Conservation (phyloP, 805 yeast genomes). For the Zygotorulaspora sp. region DNA sequence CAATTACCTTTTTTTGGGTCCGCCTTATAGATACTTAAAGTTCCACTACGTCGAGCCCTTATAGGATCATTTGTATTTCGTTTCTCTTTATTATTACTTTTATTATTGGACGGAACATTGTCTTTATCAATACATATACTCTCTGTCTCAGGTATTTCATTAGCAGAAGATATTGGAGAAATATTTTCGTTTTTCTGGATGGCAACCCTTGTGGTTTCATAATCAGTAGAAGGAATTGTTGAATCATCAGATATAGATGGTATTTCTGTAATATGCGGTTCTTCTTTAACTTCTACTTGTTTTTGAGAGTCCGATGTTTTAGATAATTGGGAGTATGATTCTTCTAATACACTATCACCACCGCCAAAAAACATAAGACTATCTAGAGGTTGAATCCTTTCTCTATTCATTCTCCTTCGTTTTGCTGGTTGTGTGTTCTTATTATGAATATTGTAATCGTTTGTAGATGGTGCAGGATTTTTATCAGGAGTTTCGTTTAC, state of each 20-base stretch:
- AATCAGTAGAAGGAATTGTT: background rate
- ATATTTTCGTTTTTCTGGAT: background rate
- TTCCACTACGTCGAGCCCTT: background rate
- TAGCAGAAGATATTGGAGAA: background rate
- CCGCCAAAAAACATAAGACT: conserved; percentile 40
- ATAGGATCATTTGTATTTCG: background rate
- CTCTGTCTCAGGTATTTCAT: background rate
- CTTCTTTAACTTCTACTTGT: background rate
- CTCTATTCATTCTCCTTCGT: conserved; percentile 22
- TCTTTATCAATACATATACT: background rate
- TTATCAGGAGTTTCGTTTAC: conserved; percentile 4
- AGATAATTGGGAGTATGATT: background rate
- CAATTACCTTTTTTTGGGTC: background rate
- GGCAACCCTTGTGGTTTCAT: background rate
- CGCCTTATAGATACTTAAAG: background rate
- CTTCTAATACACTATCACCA: conserved; percentile 21
- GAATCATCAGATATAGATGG: background rate
- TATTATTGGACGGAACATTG: background rate
- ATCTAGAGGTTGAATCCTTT: conserved; percentile 34
- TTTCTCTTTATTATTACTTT: too few species aligned
- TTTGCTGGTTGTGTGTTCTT: conserved; percentile 11
- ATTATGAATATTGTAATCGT: background rate
- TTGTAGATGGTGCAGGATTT: background rate
- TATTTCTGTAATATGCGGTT: background rate
- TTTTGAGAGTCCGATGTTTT: background rate